Evolutionary conservation across 225 moss, liverwort and hornwort genomes (phyloP).

Genomic region (Physcomitrellopsis africana): DNA sequence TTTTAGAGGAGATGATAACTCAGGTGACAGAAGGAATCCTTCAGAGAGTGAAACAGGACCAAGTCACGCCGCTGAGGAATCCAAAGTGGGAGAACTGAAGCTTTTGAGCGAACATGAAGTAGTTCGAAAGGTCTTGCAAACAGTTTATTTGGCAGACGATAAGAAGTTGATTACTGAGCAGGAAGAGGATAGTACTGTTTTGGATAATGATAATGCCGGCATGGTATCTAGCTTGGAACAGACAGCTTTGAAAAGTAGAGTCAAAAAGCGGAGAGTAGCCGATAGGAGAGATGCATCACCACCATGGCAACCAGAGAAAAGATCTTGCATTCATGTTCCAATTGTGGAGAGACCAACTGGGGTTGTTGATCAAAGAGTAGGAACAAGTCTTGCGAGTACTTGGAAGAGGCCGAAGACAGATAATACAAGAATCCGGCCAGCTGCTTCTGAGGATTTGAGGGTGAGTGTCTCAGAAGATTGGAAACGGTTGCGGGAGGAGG

Average conservation of each 20-base stretch:
- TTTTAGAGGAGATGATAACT: slow-evolving; percentile 19
- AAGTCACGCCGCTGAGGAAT: slow-evolving; percentile 3
- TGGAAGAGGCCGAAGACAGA: slow-evolving; percentile 45
- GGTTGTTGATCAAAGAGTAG: slow-evolving; percentile 12
- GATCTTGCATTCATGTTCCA: slow-evolving; percentile 27
- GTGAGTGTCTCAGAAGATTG: slow-evolving; percentile 60
- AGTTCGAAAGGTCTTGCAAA: slow-evolving; percentile 43
- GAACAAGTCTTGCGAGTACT: slow-evolving; percentile 15
- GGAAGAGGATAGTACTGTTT: slow-evolving; percentile 15
- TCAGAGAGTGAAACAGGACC: background rate
- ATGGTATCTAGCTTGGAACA: slow-evolving; percentile 24
- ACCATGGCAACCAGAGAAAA: slow-evolving; percentile 39
- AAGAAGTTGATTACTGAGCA: slow-evolving; percentile 6
- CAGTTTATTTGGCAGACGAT: slow-evolving; percentile 28
- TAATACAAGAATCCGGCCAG: slow-evolving; percentile 5
- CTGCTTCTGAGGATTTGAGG: slow-evolving; percentile 37
- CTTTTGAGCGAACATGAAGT: slow-evolving; percentile 24
- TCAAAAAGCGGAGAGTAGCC: slow-evolving; percentile 46
- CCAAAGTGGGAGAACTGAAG: background rate
- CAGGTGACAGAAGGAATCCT: slow-evolving; percentile 6
- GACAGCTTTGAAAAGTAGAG: slow-evolving; percentile 23
- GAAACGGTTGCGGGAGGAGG: slow-evolving; percentile 61
- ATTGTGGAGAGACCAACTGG: slow-evolving; percentile 23
- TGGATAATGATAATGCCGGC: slow-evolving; percentile 20
- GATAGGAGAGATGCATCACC: slow-evolving; percentile 28